Evolutionary conservation across 2,329 filamentous ascomycete species (phyloP).

Genomic region (Byssochlamys sp.): DNA sequence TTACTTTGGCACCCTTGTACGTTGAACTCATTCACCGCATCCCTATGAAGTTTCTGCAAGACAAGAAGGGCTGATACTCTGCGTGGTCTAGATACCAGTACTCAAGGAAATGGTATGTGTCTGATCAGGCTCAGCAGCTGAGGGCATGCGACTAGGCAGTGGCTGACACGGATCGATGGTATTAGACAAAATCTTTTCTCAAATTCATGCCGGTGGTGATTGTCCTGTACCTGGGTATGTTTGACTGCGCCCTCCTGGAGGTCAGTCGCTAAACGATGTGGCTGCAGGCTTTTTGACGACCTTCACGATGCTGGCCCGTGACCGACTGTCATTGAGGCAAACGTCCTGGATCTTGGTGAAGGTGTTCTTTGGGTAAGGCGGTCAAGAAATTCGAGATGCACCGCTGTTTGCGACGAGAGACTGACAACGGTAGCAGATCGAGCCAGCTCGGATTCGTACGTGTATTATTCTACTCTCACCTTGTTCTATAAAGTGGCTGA

Average conservation of each 20-base stretch:
- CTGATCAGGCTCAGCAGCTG: neutral
- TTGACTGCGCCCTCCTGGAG: slow-evolving; percentile 9
- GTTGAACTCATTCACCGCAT: slow-evolving; percentile 11
- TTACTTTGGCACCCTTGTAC: slow-evolving; percentile 57
- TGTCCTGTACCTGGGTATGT: slow-evolving; percentile 64
- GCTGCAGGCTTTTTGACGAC: slow-evolving; percentile 69
- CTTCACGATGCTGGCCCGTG: slow-evolving; percentile 51
- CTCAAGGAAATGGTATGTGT: slow-evolving; percentile 71
- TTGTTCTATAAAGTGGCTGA: slow-evolving; percentile 27
- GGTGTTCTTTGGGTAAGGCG: slow-evolving; percentile 50
- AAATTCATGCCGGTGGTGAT: slow-evolving; percentile 71
- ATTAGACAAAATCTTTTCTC: slow-evolving; percentile 69
- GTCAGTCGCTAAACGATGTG: slow-evolving; percentile 4
- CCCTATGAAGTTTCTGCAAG: slow-evolving; percentile 4
- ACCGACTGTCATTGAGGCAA: slow-evolving; percentile 44
- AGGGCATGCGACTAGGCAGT: slow-evolving; percentile 5
- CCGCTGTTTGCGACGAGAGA: slow-evolving; percentile 7
- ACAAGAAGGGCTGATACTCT: neutral
- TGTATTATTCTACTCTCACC: slow-evolving; percentile 13
- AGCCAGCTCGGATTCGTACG: slow-evolving; percentile 51
- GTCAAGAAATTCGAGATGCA: slow-evolving; percentile 12
- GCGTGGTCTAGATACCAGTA: slow-evolving; percentile 58
- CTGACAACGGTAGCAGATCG: slow-evolving; percentile 31
- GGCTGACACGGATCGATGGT: slow-evolving; percentile 14
- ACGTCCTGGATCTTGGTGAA: slow-evolving; percentile 54